Base-by-base conservation (phyloP, 2,329 filamentous ascomycete genomes). In the Pseudocercospora cruenta region DNA sequence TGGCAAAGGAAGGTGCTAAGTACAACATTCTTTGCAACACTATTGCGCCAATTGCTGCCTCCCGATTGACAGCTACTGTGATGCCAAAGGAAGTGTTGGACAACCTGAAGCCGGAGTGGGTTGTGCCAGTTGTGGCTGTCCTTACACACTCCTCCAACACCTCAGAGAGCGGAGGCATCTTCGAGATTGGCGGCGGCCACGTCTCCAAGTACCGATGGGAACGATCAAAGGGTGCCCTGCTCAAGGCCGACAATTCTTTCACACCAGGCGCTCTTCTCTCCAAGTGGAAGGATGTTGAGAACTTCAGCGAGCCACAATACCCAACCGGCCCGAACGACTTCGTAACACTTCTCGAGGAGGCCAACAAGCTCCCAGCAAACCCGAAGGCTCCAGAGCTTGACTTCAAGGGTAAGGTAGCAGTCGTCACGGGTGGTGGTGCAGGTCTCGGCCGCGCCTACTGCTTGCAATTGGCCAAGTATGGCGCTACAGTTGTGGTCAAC, bases 11-110 rank as follows among this genome's bases (percentile, higher is more conserved):
- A 84, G 95, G 95, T 72, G 85, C 88, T 78, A 98, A 98, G 83
- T 99, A 99, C 85, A 98, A 98, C 86, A 98, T 99, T 73, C 82
- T 97, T 75, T 88, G 86, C 84, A 99, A 99, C 81, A 92, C 92
- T 74, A 96, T 99, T 82, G 93, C 95, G 19, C 95, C 95, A 61
- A 94, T 97, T 76, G 94, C 94, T 72, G 95, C 94, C 67, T 95
- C 91, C 82, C 90, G 94, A 79, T 96, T 98, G 93, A 97, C 94
- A 51, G 88, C 93, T 79, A 97, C 94, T 19, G 86, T 97, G 72
- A 94, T 97, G 93, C 93, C 94, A 36, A 92, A 93, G n/a, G 94
- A 97, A 77, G 87, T 97, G 45, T 86, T 97, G 73, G 89, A 90
- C 72, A 90, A 88, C 77, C 85, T 97, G 70, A 93, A 91, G 84